Percentiles rank a stretch among this genome's conserved stretches.
phyloP scores from a whole-genome alignment of 345 rosid species.

The Hypericum androsaemum region DNA sequence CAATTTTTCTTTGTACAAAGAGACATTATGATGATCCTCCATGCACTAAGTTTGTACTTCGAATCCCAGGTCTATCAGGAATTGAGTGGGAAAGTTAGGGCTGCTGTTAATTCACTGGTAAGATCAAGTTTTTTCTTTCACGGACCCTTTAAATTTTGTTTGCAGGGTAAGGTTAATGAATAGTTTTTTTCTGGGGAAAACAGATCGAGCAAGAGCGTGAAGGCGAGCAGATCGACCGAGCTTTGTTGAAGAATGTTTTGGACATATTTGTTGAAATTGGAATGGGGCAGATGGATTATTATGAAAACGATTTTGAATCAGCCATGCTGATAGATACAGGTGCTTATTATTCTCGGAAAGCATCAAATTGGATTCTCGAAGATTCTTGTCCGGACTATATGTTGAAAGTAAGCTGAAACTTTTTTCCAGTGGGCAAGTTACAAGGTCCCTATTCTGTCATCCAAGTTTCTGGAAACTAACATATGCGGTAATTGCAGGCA shows the following conservation, averaged over 20 bases:
- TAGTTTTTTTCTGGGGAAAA: neutral
- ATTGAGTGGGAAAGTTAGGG: slow-evolving; percentile 21
- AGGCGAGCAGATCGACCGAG: slow-evolving; percentile 34
- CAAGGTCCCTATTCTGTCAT: neutral
- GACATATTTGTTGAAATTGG: slow-evolving; percentile 31
- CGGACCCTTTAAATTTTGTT: neutral
- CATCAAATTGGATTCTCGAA: slow-evolving; percentile 33
- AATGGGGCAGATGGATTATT: slow-evolving; percentile 19
- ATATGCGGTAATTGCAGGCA: slow-evolving; percentile 15
- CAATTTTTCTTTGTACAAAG: neutral
- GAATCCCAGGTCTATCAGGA: slow-evolving; percentile 27
- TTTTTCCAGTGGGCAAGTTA: neutral
- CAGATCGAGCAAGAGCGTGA: slow-evolving; percentile 41
- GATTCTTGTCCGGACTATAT: slow-evolving; percentile 37
- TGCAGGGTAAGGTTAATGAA: neutral
- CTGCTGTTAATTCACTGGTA: slow-evolving; percentile 30
- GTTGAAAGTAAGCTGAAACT: slow-evolving; percentile 23
- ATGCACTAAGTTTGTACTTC: neutral
- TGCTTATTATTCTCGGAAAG: slow-evolving; percentile 33
- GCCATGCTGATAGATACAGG: slow-evolving; percentile 27
- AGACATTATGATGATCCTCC: neutral
- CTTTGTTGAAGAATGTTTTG: slow-evolving; percentile 35
- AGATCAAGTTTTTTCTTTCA: neutral
- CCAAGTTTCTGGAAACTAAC: neutral
- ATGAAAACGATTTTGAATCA: slow-evolving; percentile 31